phyloP scores from a whole-genome alignment of 73 alveolate genomes.

The Blepharisma japonicum region DNA sequence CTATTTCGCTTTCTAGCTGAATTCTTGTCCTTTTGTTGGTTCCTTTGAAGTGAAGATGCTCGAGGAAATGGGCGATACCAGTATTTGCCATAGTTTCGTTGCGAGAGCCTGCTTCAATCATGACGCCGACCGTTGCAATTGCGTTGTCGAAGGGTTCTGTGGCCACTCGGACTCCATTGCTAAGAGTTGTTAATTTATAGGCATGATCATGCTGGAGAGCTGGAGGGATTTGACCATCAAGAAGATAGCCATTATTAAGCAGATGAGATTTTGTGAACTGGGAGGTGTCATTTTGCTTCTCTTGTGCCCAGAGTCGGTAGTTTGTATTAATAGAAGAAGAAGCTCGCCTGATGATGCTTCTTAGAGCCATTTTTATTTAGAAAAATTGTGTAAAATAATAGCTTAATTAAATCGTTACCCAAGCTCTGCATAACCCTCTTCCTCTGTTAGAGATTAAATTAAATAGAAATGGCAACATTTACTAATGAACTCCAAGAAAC shows the following conservation, averaged over 20 bases:
- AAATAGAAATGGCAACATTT: too few relatives aligned
- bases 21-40: slow-evolving; percentile 69
- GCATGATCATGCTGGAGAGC: slow-evolving; percentile 67
- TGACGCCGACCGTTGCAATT: slow-evolving; percentile 71
- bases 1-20: slow-evolving; percentile 80
- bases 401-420: too few relatives aligned
- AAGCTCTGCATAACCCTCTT: too few relatives aligned
- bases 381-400: too few relatives aligned
- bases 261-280: slow-evolving; percentile 21
- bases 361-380: too few relatives aligned
- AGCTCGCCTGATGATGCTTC: too few relatives aligned
- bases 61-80: slow-evolving; percentile 90
- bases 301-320: neutral
- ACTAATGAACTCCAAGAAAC: too few relatives aligned
- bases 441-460: too few relatives aligned
- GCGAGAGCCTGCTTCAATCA: slow-evolving; percentile 87
- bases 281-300: neutral
- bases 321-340: neutral
- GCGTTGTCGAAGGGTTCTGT: slow-evolving; percentile 75
- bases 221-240: slow-evolving; percentile 69
- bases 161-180: slow-evolving; percentile 79
- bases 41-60: slow-evolving; percentile 91
- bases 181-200: slow-evolving; percentile 52
- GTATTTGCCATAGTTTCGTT: slow-evolving; percentile 72
- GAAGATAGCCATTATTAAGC: slow-evolving; percentile 2